phyloP scores from a whole-genome alignment of 305 asterid genomes.

The Caryopteris hybrid region DNA sequence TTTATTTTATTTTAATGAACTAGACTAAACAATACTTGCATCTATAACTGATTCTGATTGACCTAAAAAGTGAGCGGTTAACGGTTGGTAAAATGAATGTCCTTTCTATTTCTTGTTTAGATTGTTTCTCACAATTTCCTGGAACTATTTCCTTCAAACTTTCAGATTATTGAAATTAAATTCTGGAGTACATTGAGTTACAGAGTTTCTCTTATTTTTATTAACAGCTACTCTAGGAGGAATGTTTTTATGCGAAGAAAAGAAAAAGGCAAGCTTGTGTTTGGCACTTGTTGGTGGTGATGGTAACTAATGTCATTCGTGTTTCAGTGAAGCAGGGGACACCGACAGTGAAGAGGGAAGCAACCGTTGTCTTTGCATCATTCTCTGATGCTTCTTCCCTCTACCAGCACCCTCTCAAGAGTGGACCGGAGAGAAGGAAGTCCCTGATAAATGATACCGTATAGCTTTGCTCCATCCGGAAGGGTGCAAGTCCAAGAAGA shows the following conservation, averaged over 20 bases:
- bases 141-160: too few relatives aligned
- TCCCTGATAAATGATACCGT: too few relatives aligned
- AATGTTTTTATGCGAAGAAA: too few relatives aligned
- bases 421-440: too few relatives aligned
- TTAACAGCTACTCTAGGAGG: too few relatives aligned
- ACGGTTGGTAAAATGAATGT: neutral
- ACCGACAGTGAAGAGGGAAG: conserved; percentile 23
- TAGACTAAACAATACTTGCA: neutral
- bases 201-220: too few relatives aligned
- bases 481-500: neutral
- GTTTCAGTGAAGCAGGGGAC: conserved; percentile 30
- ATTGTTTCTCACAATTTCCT: too few relatives aligned
- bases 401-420: neutral
- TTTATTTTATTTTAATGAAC: neutral
- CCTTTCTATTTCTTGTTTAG: too few relatives aligned
- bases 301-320: neutral
- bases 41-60: neutral
- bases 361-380: conserved; percentile 24
- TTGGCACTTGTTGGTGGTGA: neutral
- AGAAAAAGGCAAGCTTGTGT: too few relatives aligned
- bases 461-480: neutral
- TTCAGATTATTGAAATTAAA: too few relatives aligned
- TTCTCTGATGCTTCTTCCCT: conserved; percentile 14
- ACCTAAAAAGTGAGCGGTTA: neutral
- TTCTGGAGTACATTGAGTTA: too few relatives aligned